Percentiles rank a stretch among this genome's conserved stretches.
phyloP scores from a whole-genome alignment of 805 yeast species.

The Candida xiaguanensis region DNA sequence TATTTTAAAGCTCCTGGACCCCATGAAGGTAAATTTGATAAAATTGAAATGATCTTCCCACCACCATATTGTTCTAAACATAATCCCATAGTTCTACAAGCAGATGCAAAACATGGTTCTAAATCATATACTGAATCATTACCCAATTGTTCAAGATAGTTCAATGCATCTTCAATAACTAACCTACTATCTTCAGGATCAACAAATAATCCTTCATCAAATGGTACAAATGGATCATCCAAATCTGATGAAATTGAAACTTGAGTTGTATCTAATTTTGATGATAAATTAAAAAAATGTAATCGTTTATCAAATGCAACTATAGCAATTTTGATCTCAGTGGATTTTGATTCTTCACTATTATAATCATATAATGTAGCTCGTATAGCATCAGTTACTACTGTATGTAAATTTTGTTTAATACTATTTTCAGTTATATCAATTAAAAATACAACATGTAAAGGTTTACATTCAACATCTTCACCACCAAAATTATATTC shows the following conservation, averaged over 20 bases:
- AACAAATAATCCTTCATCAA: conserved; percentile 71
- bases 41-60: conserved; percentile 72
- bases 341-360: conserved; percentile 14
- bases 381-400: conserved; percentile 69
- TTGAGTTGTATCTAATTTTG: conserved; percentile 52
- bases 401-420: conserved; percentile 55
- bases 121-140: conserved; percentile 37
- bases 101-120: conserved; percentile 78
- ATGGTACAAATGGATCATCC: conserved; percentile 79
- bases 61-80: conserved; percentile 63
- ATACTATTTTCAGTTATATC: conserved; percentile 63
- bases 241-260: conserved; percentile 65
- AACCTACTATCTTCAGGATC: conserved; percentile 65
- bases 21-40: conserved; percentile 70
- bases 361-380: conserved; percentile 34
- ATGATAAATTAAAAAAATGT: conserved; percentile 67
- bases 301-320: conserved; percentile 71
- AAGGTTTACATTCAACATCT: conserved; percentile 34
- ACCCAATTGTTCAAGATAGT: conserved; percentile 48
- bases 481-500: conserved; percentile 57
- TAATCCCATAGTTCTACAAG: conserved; percentile 61
- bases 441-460: conserved; percentile 69
- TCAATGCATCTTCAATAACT: conserved; percentile 66
- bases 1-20: conserved; percentile 71
- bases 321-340: conserved; percentile 53